Percentiles rank a stretch among this genome's conserved stretches.
Conservation (phyloP, 2,329 filamentous ascomycete genomes). For the Xylaria sp. region DNA sequence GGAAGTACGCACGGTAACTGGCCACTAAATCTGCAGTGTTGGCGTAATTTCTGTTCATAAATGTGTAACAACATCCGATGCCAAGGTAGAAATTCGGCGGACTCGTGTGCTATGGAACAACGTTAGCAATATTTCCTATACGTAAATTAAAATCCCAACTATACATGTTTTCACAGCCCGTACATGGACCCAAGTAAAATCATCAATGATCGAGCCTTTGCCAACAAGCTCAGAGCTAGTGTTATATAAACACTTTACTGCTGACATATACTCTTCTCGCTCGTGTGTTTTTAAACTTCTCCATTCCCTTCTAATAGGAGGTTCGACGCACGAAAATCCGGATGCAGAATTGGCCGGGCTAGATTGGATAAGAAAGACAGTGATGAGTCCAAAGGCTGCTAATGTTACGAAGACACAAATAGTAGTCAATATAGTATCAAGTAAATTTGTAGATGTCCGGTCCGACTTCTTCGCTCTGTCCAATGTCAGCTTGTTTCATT, state of each 20-base stretch:
- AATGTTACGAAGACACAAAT: neutral
- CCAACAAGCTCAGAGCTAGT: neutral
- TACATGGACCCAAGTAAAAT: neutral
- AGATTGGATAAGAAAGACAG: neutral
- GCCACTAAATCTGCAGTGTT: conserved; percentile 17
- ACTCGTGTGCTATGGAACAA: conserved; percentile 9
- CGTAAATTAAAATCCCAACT: neutral
- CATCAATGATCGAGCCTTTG: neutral
- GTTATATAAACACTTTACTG: conserved; percentile 17
- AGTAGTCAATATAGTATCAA: neutral
- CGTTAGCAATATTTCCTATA: neutral
- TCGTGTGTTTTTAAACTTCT: neutral
- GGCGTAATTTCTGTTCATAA: conserved; percentile 22
- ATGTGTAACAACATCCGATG: conserved; percentile 20
- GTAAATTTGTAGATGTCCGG: neutral
- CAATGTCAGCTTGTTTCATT: neutral
- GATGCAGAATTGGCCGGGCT: neutral
- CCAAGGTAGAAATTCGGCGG: conserved; percentile 20
- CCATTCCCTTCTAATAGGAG: neutral
- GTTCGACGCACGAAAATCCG: neutral
- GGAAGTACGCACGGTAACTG: conserved; percentile 14
- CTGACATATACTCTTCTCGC: neutral
- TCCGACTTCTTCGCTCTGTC: neutral
- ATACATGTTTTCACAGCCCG: conserved; percentile 14
- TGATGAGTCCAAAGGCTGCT: neutral